Evolutionary conservation across 139 green algal genomes (phyloP), one percentile per base, ranked within the genome.

Genomic region (Nannochloris sp.): DNA sequence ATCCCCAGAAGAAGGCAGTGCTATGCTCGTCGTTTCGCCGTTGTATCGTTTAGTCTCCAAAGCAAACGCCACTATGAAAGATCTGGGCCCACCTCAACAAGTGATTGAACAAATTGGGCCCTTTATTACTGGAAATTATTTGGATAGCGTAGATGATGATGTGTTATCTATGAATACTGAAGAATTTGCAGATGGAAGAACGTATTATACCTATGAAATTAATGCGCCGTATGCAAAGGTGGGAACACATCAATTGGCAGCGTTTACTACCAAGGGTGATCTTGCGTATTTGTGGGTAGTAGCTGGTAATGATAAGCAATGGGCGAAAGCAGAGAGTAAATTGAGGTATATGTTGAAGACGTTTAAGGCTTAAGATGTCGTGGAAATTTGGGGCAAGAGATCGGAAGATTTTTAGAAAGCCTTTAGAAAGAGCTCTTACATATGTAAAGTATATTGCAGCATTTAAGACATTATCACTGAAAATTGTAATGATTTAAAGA

Each of bases 281-380:
- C 54, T 79, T 34, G 78, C 82, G 2, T 82, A 84, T 35, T 64
- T 93, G 19, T 79, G 90, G 48, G 75, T 90, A 25, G 66, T 83
- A 27, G 73, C 51, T 47, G 87, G 85, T 5, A 87, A 45, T 30
- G 85, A 93, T 38, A 87, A 86, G 67, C 87, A 94, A 67, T 92
- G 86, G 84, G 51, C 58, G 19, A 65, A 77, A 46, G 42, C 58
- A 29, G 58, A 88, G 57, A 45, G 39, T 9, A 79, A 74, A 68
- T 56, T 90, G 39, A 64, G 65, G 7, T 76, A 72, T 19, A 74
- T 86, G 45, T 45, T 79, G 27, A 56, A 81, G 29, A 77, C 59
- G 6, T 89, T 89, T 55, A 37, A 51, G 32, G 78, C 76, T n/a
- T 87, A 64, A 87, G 12, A 34, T 59, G 33, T 80, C 1, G 42